Percentiles rank a stretch among this genome's conserved stretches.
These are phyloP conservation scores for Hymenoscyphus scutula DNA, from an alignment of 2,329 filamentous ascomycete genomes.

Conservation along the genomic window DNA sequence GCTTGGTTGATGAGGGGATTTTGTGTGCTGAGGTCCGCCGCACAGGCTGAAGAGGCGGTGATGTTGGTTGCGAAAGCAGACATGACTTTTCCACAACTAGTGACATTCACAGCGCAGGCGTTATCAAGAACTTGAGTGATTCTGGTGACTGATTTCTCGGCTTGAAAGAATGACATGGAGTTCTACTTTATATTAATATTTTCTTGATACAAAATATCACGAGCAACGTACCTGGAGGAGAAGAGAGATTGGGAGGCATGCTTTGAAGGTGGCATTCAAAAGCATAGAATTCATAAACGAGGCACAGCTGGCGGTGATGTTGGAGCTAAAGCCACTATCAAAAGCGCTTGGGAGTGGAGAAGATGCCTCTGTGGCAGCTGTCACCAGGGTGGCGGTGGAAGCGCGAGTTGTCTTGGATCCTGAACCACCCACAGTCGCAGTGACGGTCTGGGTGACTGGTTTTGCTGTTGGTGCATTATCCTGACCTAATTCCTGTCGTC, in stretches of 20 bases:
- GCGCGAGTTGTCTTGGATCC: slow-evolving; percentile 9
- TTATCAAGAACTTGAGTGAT: slow-evolving; percentile 78
- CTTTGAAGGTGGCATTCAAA: slow-evolving; percentile 31
- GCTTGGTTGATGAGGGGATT: slow-evolving; percentile 73
- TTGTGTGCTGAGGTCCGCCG: slow-evolving; percentile 61
- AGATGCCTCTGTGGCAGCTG: slow-evolving; percentile 25
- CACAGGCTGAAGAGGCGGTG: slow-evolving; percentile 62
- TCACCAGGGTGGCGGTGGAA: slow-evolving; percentile 12
- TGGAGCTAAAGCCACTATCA: slow-evolving; percentile 61
- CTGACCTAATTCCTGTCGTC: slow-evolving; percentile 15
- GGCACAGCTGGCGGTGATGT: slow-evolving; percentile 49
- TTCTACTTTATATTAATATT: slow-evolving; percentile 50
- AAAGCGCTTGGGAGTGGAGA: slow-evolving; percentile 61
- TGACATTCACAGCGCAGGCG: slow-evolving; percentile 67
- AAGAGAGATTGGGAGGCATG: slow-evolving; percentile 81
- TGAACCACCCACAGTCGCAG: slow-evolving; percentile 13
- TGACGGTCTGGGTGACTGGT: slow-evolving; percentile 16
- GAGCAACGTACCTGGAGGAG: slow-evolving; percentile 66
- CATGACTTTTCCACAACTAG: slow-evolving; percentile 65
- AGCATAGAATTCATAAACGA: slow-evolving; percentile 34
- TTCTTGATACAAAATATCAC: not conserved
- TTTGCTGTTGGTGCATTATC: slow-evolving; percentile 14
- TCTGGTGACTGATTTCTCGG: slow-evolving; percentile 65
- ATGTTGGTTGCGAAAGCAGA: slow-evolving; percentile 63
- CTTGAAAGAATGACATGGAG: slow-evolving; percentile 80